These are phyloP conservation scores for Lentithecium fluviatile DNA, from an alignment of 495 filamentous ascomycete species.

Conservation along the genomic window DNA sequence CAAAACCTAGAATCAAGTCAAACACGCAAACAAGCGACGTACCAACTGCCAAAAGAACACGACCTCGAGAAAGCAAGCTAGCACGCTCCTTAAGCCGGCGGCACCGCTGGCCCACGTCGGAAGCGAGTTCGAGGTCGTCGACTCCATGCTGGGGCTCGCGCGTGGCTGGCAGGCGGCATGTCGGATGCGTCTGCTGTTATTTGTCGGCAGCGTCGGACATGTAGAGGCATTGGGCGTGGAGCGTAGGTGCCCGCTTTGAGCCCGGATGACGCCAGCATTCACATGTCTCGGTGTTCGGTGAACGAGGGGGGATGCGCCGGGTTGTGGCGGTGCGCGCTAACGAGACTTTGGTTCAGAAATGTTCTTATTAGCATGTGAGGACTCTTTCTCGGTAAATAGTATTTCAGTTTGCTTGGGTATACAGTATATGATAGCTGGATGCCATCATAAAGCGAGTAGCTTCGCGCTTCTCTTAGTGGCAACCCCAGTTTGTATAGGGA, in stretches of 20 bases:
- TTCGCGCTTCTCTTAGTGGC: too few relatives aligned
- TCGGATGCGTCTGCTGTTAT: constrained; percentile 15
- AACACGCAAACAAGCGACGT: constrained; percentile 9
- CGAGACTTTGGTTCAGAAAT: too few relatives aligned
- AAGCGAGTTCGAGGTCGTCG: background rate
- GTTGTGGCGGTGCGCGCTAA: too few relatives aligned
- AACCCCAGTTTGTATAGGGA: too few relatives aligned
- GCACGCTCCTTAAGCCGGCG: constrained; percentile 26
- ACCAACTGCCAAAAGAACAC: constrained; percentile 44
- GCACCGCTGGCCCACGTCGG: constrained; percentile 15
- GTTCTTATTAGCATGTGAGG: too few relatives aligned
- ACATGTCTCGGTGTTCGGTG: background rate
- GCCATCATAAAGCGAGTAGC: too few relatives aligned
- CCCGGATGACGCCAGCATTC: background rate
- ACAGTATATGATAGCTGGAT: too few relatives aligned
- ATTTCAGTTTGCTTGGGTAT: too few relatives aligned
- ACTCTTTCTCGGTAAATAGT: too few relatives aligned
- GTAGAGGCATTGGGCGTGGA: constrained; percentile 11
- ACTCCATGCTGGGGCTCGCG: constrained; percentile 17
- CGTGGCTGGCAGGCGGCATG: constrained; percentile 11
- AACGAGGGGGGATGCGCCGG: too few relatives aligned
- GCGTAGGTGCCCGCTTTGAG: background rate
- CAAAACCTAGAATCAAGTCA: background rate
- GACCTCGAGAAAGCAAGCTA: constrained; percentile 38
- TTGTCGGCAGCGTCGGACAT: constrained; percentile 27